A percentile compares a stretch with the other conserved stretches of the same genome.
Conservation (phyloP, 495 filamentous ascomycete species). For the Penicillium paradoxum region DNA sequence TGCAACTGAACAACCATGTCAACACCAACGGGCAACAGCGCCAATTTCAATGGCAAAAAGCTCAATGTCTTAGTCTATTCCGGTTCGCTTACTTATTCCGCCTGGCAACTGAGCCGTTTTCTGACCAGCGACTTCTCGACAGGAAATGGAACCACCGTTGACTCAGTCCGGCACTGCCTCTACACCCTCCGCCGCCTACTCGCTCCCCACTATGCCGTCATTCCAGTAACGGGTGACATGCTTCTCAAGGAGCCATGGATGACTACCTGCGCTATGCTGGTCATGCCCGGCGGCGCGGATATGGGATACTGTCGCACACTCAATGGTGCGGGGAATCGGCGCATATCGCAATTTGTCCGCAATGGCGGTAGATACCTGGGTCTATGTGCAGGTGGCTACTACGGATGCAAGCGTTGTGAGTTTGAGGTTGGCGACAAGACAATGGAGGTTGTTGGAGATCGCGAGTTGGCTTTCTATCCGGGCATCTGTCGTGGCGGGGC, state of each 20-base stretch:
- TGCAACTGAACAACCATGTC: constrained; percentile 23
- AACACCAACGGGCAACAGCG: constrained; percentile 27
- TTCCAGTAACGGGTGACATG: constrained; percentile 69
- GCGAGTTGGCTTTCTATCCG: constrained; percentile 86
- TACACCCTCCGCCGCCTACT: constrained; percentile 84
- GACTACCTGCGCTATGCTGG: constrained; percentile 77
- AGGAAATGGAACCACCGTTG: constrained; percentile 81
- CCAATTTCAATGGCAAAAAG: constrained; percentile 54
- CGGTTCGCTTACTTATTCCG: constrained; percentile 46
- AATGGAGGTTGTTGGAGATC: constrained; percentile 79
- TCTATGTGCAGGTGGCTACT: constrained; percentile 94
- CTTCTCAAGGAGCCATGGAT: constrained; percentile 92
- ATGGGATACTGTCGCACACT: constrained; percentile 83
- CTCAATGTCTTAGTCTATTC: constrained; percentile 88
- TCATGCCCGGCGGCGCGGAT: constrained; percentile 94
- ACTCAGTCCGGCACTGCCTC: constrained; percentile 84
- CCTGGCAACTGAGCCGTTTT: constrained; percentile 21
- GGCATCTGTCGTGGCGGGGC: constrained; percentile 81
- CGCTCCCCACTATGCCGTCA: constrained; percentile 91
- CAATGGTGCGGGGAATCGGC: constrained; percentile 81
- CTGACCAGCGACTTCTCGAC: constrained; percentile 22
- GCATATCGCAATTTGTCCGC: constrained; percentile 78
- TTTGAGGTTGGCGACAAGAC: constrained; percentile 81
- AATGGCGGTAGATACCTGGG: constrained; percentile 84
- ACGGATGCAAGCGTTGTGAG: constrained; percentile 73